Base-by-base conservation (phyloP, 306 rosid species). In the Vicia villosa region DNA sequence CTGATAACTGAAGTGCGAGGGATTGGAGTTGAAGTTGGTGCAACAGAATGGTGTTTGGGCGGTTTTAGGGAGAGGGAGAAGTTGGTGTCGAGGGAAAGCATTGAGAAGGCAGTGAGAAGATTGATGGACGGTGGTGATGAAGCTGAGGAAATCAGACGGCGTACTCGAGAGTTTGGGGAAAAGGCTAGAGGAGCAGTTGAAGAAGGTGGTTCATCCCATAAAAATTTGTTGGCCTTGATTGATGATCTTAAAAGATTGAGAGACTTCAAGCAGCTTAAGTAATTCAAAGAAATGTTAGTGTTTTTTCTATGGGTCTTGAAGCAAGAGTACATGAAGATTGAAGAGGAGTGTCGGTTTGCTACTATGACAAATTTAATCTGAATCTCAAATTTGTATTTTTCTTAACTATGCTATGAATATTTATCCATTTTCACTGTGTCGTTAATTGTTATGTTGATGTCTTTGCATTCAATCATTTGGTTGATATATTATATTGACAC, bases 91-190 rank as follows among this genome's bases (percentile, higher is more conserved):
- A 66, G 79, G 24, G 74, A 77, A 8, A 2, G 10, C 0, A 52
- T 83, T 0, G 87, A 70, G 71, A 77, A 46, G 8, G 83, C 81
- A 5, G 46, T 80, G 17, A 70, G 54, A 15, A 38, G 61, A 13
- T n/a, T 83, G 51, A 77, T 80, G 85, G 85, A 70, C 8, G 69
- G 47, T 20, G 70, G 73, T 1, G 79, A 74, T 28, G 81, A 77
- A 57, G 71, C 83, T 5, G 5, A 1, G 0, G 14, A 47, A 2
- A 77, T 80, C 17, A 64, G 76, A 60, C 43, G 8, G 1, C 65
- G 63, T 0, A 76, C 69, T 0, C 58, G 16, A 2, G 56, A 63
- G 13, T 52, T 49, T 6, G 65, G 65, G 4, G 34, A 45, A 0
- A 66, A 47, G n/a, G 84, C 87, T 59, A 54, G 3, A 2, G n/a